Evolutionary conservation across 108 stramenopile genomes (phyloP).

Genomic region (Cyclostephanos invisitatus): DNA sequence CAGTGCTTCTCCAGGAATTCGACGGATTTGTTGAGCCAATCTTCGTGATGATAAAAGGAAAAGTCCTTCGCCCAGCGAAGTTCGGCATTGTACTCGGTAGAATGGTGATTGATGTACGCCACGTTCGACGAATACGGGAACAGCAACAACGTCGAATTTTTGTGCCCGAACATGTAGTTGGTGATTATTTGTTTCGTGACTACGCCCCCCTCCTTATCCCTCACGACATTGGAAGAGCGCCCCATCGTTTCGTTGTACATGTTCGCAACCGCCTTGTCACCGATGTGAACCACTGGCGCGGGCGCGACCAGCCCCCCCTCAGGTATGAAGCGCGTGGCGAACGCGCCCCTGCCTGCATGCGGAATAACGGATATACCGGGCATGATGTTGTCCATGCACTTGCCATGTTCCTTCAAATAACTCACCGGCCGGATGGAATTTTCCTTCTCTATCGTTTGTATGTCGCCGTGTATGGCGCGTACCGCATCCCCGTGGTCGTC

Average conservation of each 20-base stretch:
- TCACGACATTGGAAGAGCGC: conserved; percentile 26
- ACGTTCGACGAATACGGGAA: conserved; percentile 73
- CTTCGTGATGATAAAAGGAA: conserved; percentile 54
- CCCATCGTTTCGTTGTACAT: conserved; percentile 52
- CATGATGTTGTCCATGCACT: conserved; percentile 76
- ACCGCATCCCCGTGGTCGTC: conserved; percentile 38
- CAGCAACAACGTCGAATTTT: conserved; percentile 66
- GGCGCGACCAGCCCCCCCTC: conserved; percentile 67
- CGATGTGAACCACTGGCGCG: conserved; percentile 68
- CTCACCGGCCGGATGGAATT: conserved; percentile 47
- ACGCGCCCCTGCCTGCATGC: conserved; percentile 77
- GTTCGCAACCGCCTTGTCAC: conserved; percentile 42
- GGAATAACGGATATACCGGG: conserved; percentile 61
- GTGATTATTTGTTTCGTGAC: conserved; percentile 62
- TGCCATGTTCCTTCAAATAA: conserved; percentile 70
- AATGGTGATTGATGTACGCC: conserved; percentile 72
- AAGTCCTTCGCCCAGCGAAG: conserved; percentile 65
- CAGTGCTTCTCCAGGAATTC: conserved; percentile 53
- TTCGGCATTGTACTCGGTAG: conserved; percentile 60
- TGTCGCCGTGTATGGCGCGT: conserved; percentile 46
- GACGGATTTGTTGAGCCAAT: conserved; percentile 64
- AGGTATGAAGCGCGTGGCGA: conserved; percentile 67
- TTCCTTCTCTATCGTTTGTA: conserved; percentile 43
- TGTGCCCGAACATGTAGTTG: conserved; percentile 85
- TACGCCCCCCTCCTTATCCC: conserved; percentile 33